Conservation (phyloP, 108 stramenopile genomes). For the Pseudonitzschia pungens region DNA sequence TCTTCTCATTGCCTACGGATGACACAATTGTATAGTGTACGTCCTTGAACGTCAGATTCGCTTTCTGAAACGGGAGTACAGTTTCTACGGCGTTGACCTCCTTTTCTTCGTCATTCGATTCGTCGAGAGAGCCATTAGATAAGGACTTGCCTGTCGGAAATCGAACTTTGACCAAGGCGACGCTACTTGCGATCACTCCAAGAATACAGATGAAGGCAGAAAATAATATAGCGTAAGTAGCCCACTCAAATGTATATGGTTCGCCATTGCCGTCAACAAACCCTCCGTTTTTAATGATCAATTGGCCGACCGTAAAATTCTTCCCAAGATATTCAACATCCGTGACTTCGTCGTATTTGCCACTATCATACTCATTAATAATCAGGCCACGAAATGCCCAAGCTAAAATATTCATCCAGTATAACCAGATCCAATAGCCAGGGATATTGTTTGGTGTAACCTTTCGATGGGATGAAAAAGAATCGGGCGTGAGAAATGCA, state of each 20-base stretch:
- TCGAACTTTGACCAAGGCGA: conserved; percentile 14
- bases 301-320: conserved; percentile 48
- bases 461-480: not conserved
- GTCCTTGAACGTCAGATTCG: conserved; percentile 62
- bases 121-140: conserved; percentile 8
- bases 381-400: conserved; percentile 58
- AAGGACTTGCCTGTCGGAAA: conserved; percentile 29
- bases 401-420: conserved; percentile 63
- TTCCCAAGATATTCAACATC: not conserved
- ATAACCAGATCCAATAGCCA: conserved; percentile 57
- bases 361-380: conserved; percentile 61
- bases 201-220: conserved; percentile 13
- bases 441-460: conserved; percentile 16
- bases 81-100: conserved; percentile 4
- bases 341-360: conserved; percentile 38
- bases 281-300: conserved; percentile 45
- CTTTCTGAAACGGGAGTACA: conserved; percentile 38
- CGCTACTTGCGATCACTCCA: not conserved
- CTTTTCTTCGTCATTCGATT: conserved; percentile 22
- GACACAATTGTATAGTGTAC: conserved; percentile 59
- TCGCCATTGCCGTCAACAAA: conserved; percentile 23
- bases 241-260: conserved; percentile 35
- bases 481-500: not conserved
- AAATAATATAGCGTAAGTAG: conserved; percentile 22
- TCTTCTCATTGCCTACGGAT: conserved; percentile 57